Evolutionary conservation across 1,139 yeast genomes (phyloP).

Genomic region (Yamadazyma dendronema): DNA sequence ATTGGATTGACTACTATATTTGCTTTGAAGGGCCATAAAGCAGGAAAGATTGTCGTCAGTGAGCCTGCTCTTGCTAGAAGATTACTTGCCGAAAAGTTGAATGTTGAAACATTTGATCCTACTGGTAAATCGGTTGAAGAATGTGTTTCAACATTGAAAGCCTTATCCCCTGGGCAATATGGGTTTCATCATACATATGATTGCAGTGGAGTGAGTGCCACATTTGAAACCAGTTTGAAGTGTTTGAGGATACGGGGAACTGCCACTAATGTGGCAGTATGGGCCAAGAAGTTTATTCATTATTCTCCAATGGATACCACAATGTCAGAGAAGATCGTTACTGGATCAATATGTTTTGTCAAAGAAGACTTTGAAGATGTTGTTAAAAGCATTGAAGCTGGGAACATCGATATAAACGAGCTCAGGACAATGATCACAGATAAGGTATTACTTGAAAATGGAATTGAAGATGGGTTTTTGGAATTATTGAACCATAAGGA

Average conservation of each 20-base stretch:
- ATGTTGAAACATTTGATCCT: slow-evolving; percentile 53
- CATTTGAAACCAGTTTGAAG: slow-evolving; percentile 51
- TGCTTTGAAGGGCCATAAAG: slow-evolving; percentile 57
- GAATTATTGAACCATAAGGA: slow-evolving; percentile 37
- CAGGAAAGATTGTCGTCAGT: slow-evolving; percentile 52
- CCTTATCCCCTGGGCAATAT: slow-evolving; percentile 43
- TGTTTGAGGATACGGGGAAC: slow-evolving; percentile 58
- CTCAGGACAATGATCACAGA: slow-evolving; percentile 32
- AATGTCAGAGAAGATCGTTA: slow-evolving; percentile 34
- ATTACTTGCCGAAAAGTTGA: slow-evolving; percentile 48
- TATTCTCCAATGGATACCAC: slow-evolving; percentile 40
- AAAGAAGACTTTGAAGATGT: slow-evolving; percentile 36
- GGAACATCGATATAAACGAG: slow-evolving; percentile 24
- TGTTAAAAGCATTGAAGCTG: slow-evolving; percentile 30
- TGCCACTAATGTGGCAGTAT: slow-evolving; percentile 63
- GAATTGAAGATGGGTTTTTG: slow-evolving; percentile 32
- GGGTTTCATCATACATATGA: slow-evolving; percentile 62
- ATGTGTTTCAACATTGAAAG: slow-evolving; percentile 30
- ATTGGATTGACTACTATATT: slow-evolving; percentile 58
- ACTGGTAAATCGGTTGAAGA: slow-evolving; percentile 29
- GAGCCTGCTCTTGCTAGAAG: slow-evolving; percentile 61
- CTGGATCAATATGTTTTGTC: slow-evolving; percentile 43
- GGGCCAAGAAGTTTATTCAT: slow-evolving; percentile 42
- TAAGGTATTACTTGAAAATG: slow-evolving; percentile 31
- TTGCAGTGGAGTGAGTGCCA: slow-evolving; percentile 59